Evolutionary conservation across 2,329 filamentous ascomycete genomes (phyloP).

Genomic region (Leptographium lundbergii): DNA sequence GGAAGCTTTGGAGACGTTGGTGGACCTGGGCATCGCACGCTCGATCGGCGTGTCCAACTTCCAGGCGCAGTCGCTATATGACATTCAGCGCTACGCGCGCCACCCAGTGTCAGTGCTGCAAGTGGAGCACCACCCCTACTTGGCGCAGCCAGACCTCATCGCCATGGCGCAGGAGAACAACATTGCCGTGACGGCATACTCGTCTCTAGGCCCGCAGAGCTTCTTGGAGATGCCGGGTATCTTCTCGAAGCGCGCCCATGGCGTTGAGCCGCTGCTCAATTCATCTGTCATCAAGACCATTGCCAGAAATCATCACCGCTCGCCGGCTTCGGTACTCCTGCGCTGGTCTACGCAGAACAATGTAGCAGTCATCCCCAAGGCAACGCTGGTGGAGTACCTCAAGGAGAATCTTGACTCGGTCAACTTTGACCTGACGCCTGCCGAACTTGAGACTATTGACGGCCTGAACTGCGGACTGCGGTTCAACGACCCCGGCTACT

Average conservation of each 20-base stretch:
- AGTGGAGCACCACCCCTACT: constrained; percentile 84
- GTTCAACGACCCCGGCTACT: constrained; percentile 41
- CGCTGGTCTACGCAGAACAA: constrained; percentile 78
- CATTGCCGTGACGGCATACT: constrained; percentile 71
- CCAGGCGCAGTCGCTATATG: constrained; percentile 63
- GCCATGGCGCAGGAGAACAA: constrained; percentile 55
- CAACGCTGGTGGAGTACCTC: constrained; percentile 33
- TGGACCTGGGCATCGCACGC: constrained; percentile 53
- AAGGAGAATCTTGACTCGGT: constrained; percentile 43
- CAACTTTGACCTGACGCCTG: constrained; percentile 37
- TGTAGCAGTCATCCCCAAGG: constrained; percentile 67
- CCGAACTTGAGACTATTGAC: constrained; percentile 43
- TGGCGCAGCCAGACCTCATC: constrained; percentile 61
- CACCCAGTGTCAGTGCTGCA: constrained; percentile 63
- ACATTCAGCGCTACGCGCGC: constrained; percentile 64
- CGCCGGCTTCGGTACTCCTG: constrained; percentile 68
- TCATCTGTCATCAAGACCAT: constrained; percentile 48
- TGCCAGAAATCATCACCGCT: constrained; percentile 58
- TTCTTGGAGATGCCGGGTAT: constrained; percentile 2
- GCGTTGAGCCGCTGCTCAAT: constrained; percentile 51
- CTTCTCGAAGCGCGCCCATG: constrained; percentile 30
- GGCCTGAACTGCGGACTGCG: constrained; percentile 38
- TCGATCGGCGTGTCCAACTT: constrained; percentile 79
- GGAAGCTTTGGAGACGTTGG: constrained; percentile 65
- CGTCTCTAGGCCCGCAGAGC: constrained; percentile 59